Conservation (phyloP, 331 rosid genomes). For the Prunus yedoensis region DNA sequence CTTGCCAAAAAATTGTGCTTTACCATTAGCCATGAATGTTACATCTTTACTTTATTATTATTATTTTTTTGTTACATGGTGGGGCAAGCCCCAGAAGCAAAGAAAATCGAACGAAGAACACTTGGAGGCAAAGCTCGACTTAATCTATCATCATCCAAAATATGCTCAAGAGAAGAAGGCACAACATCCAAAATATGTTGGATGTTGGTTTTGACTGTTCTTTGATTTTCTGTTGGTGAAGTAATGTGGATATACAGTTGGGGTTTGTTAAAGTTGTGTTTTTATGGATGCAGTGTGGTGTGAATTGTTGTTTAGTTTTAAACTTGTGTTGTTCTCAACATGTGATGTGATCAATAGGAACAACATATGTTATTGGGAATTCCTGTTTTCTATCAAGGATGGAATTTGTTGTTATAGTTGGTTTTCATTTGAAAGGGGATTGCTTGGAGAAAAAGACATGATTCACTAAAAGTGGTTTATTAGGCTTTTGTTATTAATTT, state of each 20-base stretch:
- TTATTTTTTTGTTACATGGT: no score
- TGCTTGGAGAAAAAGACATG: not conserved
- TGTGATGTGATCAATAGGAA: not conserved
- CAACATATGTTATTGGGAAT: not conserved
- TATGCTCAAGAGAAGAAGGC: no score
- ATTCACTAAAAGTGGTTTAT: not conserved
- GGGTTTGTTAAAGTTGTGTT: constrained; percentile 20
- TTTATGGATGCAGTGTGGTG: constrained; percentile 27
- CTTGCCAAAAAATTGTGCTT: no score
- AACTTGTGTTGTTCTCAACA: not conserved
- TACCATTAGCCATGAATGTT: not conserved
- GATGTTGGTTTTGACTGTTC: not conserved
- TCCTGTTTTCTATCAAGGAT: constrained; percentile 3
- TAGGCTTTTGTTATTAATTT: not conserved
- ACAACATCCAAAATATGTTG: not conserved
- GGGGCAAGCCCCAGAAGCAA: no score
- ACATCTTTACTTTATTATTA: not conserved
- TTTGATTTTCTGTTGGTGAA: not conserved
- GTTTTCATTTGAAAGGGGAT: not conserved
- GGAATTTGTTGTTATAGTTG: constrained; percentile 15
- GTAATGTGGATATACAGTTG: not conserved
- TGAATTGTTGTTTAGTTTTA: constrained; percentile 9
- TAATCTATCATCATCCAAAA: no score
- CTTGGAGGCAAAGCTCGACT: no score
- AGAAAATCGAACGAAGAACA: no score